Evolutionary conservation across 108 stramenopile genomes (phyloP), one percentile per base, ranked within the genome.

Genomic region (Cyclotella atomus): DNA sequence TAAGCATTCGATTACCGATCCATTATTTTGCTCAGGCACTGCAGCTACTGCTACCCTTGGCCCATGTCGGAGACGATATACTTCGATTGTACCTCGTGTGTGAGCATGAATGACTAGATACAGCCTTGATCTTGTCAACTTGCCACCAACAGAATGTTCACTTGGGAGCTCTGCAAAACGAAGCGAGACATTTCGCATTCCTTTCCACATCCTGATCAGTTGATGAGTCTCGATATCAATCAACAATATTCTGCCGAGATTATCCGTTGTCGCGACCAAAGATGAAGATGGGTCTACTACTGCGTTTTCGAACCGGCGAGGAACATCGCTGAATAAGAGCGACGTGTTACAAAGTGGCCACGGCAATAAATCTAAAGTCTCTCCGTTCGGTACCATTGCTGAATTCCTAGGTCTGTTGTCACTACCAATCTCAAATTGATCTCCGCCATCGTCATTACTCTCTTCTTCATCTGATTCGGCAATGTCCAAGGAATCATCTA

Each of bases 181-280:
- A 38, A 89, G 92, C 23, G 81, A 47, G 2, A 90, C 89, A 36
- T 90, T 87, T 27, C 93, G 85, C 69, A 88, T 85, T n/a, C 93
- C 93, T 57, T 94, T 94, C 84, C 88, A 91, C 87, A 91, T 89
- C 60, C 93, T 64, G 15, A 94, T 76, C 10, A 87, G 63, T 80
- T 92, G 89, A 38, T 91, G 90, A 24, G 88, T 91, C 41, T 76
- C 70, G 34, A 94, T 76, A 68, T 94, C 91, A 50, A 94, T 71
- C 70, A 94, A 45, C 12, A 84, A 70, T 4, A 94, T 87, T 59
- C 93, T 60, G 15, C 93, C 93, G 19, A 94, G 75, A 53, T 81
- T 89, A 65, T 94, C 93, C 20, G 88, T 73, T 3, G 85, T 76
- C 1, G 89, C 89, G 16, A 85, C 87, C 30, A 89, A 68, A 21